Percentiles rank a stretch among this genome's conserved stretches.
Evolutionary conservation across 345 rosid genomes (phyloP).

Genomic region (Eucalyptus brandiana): DNA sequence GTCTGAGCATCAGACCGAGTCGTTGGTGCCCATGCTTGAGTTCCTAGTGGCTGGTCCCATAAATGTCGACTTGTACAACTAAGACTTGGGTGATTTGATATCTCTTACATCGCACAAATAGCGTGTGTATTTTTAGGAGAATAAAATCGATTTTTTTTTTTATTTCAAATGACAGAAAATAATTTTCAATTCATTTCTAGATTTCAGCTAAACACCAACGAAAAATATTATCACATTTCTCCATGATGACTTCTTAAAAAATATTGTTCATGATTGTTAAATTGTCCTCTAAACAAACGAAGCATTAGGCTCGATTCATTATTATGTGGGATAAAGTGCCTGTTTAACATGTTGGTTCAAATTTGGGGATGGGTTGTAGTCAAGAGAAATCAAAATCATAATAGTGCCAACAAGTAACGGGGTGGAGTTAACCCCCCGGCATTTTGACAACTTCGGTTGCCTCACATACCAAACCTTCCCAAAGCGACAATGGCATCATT

Average conservation of each 20-base stretch:
- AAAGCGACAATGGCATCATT: neutral
- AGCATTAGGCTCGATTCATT: neutral
- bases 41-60: neutral
- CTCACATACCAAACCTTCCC: neutral
- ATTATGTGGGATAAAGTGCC: neutral
- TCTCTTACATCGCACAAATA: neutral
- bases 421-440: neutral
- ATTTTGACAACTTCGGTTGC: neutral
- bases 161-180: fast-evolving
- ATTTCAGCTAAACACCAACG: neutral
- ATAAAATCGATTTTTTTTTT: neutral
- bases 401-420: neutral
- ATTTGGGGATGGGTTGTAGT: neutral
- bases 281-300: neutral
- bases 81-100: fast-evolving
- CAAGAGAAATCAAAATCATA: neutral
- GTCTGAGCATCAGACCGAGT: neutral
- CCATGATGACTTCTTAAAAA: neutral
- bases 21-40: neutral
- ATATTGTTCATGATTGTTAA: neutral
- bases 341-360: neutral
- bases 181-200: neutral
- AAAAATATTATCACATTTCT: neutral
- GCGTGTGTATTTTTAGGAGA: neutral
- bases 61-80: neutral